Evolutionary conservation across 225 moss, liverwort and hornwort species (phyloP).

Genomic region (Polytrichum formosum): DNA sequence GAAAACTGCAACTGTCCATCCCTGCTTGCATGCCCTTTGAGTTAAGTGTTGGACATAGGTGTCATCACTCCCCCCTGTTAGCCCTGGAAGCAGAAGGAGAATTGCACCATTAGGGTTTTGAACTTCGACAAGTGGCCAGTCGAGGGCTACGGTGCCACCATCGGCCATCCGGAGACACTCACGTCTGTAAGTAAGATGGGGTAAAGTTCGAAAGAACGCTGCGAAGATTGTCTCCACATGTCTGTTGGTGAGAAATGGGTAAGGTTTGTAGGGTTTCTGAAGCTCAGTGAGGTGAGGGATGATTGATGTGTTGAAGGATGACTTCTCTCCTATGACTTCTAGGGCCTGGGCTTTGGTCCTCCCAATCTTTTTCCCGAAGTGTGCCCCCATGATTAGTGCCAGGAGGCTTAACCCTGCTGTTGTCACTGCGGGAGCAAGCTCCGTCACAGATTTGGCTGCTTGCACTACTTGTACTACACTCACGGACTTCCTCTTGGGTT

Average conservation of each 20-base stretch:
- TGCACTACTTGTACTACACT: too few relatives aligned
- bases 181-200: constrained; percentile 58
- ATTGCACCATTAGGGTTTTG: constrained; percentile 39
- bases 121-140: constrained; percentile 68
- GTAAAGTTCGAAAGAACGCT: constrained; percentile 67
- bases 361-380: not conserved
- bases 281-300: constrained; percentile 42
- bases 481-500: too few relatives aligned
- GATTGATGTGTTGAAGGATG: constrained; percentile 32
- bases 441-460: not conserved
- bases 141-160: constrained; percentile 85
- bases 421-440: constrained; percentile 15
- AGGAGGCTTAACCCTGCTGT: constrained; percentile 26
- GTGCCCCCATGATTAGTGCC: constrained; percentile 19
- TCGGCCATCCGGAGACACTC: constrained; percentile 78
- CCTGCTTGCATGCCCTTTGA: constrained; percentile 49
- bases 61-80: constrained; percentile 93
- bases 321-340: constrained; percentile 49
- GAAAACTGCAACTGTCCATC: constrained; percentile 91
- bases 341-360: constrained; percentile 9
- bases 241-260: constrained; percentile 52
- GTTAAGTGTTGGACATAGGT: constrained; percentile 84
- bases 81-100: constrained; percentile 86
- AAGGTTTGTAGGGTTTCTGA: constrained; percentile 64
- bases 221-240: constrained; percentile 95